Conservation (phyloP, 108 stramenopile species). For the Mayamaea pseudoterrestris region DNA sequence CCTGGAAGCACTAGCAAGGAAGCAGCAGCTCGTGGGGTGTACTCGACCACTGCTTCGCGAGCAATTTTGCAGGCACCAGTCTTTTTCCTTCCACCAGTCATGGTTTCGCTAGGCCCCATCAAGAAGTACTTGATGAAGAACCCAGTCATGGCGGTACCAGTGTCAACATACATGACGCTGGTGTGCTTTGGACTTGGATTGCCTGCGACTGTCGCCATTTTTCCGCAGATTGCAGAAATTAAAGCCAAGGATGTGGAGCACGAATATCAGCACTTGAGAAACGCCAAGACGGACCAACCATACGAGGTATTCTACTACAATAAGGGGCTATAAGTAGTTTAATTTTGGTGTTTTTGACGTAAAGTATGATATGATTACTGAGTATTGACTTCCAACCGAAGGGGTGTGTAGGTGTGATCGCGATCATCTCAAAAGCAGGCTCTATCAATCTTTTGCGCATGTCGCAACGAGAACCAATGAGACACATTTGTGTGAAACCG, state of each 20-base stretch:
- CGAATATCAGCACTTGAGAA: slow-evolving; percentile 27
- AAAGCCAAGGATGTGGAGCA: slow-evolving; percentile 50
- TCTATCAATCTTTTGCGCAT: too few relatives aligned
- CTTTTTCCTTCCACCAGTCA: slow-evolving; percentile 67
- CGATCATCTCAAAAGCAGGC: too few relatives aligned
- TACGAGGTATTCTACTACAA: slow-evolving; percentile 51
- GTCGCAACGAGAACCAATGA: too few relatives aligned
- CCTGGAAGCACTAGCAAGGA: slow-evolving; percentile 32
- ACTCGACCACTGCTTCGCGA: slow-evolving; percentile 61
- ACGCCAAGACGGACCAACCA: slow-evolving; percentile 30
- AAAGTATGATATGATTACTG: too few relatives aligned
- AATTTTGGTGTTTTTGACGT: too few relatives aligned
- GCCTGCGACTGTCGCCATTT: slow-evolving; percentile 72
- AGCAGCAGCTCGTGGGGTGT: slow-evolving; percentile 65
- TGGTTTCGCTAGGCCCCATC: slow-evolving; percentile 30
- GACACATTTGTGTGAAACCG: too few relatives aligned
- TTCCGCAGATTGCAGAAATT: slow-evolving; percentile 71
- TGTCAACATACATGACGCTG: slow-evolving; percentile 70
- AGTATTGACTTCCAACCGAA: too few relatives aligned
- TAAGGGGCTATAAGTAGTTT: slow-evolving; percentile 46
- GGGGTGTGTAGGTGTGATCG: too few relatives aligned
- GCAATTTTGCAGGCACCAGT: slow-evolving; percentile 77
- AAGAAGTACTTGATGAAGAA: slow-evolving; percentile 16
- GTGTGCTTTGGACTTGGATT: slow-evolving; percentile 73
- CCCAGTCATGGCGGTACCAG: slow-evolving; percentile 50